A percentile compares a stretch with the other conserved stretches of the same genome.
phyloP scores from a whole-genome alignment of 441 rosid genomes.

The Pelargonium australe region DNA sequence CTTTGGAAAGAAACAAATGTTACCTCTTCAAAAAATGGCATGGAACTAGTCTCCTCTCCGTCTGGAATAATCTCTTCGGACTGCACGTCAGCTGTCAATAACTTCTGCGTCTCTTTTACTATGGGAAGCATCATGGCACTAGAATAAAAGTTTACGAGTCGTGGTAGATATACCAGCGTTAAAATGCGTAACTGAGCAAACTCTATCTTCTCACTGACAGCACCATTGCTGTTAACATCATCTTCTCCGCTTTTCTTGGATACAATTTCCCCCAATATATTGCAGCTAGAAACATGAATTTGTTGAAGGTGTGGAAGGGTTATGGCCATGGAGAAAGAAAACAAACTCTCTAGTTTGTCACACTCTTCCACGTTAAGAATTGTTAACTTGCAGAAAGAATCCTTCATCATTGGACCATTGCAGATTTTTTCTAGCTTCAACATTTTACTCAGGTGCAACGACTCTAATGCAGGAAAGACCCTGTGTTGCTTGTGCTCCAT shows the following conservation, averaged over 20 bases:
- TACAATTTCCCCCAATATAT: constrained; percentile 12
- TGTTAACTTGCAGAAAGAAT: constrained; percentile 10
- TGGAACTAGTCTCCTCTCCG: not conserved
- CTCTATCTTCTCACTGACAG: constrained; percentile 2
- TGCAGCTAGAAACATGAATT: not conserved
- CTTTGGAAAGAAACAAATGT: too few species aligned
- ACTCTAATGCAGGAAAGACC: not conserved
- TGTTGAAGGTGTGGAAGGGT: constrained; percentile 17
- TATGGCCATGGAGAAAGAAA: constrained; percentile 15
- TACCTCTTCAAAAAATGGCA: constrained; percentile 10
- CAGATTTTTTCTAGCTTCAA: not conserved
- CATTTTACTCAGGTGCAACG: not conserved
- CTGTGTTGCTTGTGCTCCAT: not conserved
- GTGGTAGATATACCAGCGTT: constrained; percentile 15
- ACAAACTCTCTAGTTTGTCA: constrained; percentile 13
- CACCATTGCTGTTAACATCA: not conserved
- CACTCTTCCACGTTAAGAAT: constrained; percentile 8
- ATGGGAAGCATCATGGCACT: not conserved
- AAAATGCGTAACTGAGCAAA: constrained; percentile 3
- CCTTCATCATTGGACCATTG: not conserved
- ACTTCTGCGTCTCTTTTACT: not conserved
- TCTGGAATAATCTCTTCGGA: not conserved
- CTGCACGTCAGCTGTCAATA: not conserved
- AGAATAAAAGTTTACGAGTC: constrained; percentile 3
- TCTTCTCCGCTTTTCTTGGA: not conserved